Percentiles rank a stretch among this genome's conserved stretches.
phyloP scores from a whole-genome alignment of 1,284 basidiomycete species.

The Macrocystidia cucumis region DNA sequence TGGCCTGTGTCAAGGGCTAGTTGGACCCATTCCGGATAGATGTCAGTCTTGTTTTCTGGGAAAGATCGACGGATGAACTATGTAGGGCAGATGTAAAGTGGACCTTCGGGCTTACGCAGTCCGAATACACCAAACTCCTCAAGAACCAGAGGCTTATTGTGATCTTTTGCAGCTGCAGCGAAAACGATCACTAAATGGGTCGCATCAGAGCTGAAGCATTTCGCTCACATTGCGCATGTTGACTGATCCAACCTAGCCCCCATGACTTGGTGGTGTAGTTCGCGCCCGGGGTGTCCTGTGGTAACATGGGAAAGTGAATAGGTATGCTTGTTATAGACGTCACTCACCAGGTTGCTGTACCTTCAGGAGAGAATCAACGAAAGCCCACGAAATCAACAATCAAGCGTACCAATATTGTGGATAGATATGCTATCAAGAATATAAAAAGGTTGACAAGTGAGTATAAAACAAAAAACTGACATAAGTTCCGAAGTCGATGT shows the following conservation, averaged over 20 bases:
- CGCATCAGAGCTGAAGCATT: background rate
- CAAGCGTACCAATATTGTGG: conserved; percentile 38
- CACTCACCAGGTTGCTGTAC: conserved; percentile 26
- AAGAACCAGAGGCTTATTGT: conserved; percentile 42
- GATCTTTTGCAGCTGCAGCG: conserved; percentile 40
- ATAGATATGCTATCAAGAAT: conserved; percentile 37
- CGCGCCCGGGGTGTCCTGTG: conserved; percentile 38
- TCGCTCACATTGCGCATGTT: conserved; percentile 32
- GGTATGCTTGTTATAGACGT: background rate
- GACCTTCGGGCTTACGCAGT: conserved; percentile 27
- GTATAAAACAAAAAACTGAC: conserved; percentile 20
- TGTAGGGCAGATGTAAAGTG: background rate
- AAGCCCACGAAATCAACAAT: background rate
- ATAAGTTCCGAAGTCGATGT: conserved; percentile 51
- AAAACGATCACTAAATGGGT: conserved; percentile 2
- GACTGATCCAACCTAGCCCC: conserved; percentile 47
- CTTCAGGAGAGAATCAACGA: conserved; percentile 11
- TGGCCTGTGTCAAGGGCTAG: conserved; percentile 39
- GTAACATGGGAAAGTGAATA: background rate
- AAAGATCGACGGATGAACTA: background rate
- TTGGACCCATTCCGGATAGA: conserved; percentile 44
- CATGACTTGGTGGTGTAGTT: conserved; percentile 41
- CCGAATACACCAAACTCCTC: conserved; percentile 47
- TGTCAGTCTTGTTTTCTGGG: conserved; percentile 39
- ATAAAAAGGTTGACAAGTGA: background rate